A percentile compares a stretch with the other conserved stretches of the same genome.
Conservation (phyloP, 2,329 filamentous ascomycete genomes). For the Apiospora hydei region DNA sequence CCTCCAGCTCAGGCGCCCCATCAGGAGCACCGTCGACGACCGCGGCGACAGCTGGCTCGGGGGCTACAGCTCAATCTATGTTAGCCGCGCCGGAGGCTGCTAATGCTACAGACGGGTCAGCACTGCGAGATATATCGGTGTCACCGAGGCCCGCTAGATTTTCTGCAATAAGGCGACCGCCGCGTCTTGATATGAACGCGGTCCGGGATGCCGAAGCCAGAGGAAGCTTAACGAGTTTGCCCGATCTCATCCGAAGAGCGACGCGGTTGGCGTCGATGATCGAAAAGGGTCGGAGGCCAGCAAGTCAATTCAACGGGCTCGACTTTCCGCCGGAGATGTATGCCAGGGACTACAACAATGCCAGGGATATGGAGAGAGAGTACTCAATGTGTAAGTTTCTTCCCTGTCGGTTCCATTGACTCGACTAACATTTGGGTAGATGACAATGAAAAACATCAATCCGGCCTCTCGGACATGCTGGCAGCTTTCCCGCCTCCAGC, state of each 20-base stretch:
- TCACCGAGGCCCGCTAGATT: constrained; percentile 50
- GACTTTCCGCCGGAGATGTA: constrained; percentile 57
- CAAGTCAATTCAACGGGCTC: constrained; percentile 63
- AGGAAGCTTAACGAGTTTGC: constrained; percentile 89
- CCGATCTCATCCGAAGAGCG: constrained; percentile 88
- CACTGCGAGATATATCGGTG: constrained; percentile 37
- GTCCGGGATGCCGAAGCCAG: constrained; percentile 82
- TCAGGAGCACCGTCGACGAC: constrained; percentile 7
- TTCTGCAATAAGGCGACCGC: constrained; percentile 69
- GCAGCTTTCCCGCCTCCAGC: constrained; percentile 70
- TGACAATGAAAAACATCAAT: constrained; percentile 53
- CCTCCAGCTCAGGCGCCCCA: constrained; percentile 53
- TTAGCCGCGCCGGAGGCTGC: constrained; percentile 59
- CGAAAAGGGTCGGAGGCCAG: constrained; percentile 76
- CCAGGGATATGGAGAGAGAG: constrained; percentile 47
- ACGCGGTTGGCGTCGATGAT: constrained; percentile 87
- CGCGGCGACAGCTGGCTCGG: constrained; percentile 33
- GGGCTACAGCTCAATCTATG: constrained; percentile 54
- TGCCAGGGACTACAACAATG: constrained; percentile 32
- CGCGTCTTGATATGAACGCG: constrained; percentile 81
- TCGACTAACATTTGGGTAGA: constrained; percentile 38
- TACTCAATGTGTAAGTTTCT: constrained; percentile 45
- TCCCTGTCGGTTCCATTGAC: neutral
- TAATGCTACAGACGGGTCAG: constrained; percentile 51
- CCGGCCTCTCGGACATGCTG: constrained; percentile 69